phyloP scores from a whole-genome alignment of 352 stramenopile genomes.

The Phytopythium sindhum region DNA sequence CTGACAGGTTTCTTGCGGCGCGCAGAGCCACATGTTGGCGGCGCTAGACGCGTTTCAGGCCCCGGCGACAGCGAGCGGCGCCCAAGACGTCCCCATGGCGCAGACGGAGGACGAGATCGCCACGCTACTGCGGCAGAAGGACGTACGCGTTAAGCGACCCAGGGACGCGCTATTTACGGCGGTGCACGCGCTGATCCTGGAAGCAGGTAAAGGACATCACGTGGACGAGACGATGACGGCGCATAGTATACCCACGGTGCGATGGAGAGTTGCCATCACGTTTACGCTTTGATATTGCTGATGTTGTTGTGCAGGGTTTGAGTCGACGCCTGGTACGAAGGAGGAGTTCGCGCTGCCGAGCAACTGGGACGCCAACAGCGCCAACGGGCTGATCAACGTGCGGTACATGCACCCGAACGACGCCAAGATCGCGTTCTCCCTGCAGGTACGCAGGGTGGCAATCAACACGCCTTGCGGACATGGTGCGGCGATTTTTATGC shows the following conservation, averaged over 20 bases:
- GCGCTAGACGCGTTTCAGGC: slow-evolving; percentile 49
- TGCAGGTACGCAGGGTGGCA: slow-evolving; percentile 75
- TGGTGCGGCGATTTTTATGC: too few relatives aligned
- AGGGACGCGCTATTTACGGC: slow-evolving; percentile 70
- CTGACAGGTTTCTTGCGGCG: neutral
- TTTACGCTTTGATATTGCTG: neutral
- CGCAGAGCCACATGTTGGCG: slow-evolving; percentile 66
- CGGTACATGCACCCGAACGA: slow-evolving; percentile 58
- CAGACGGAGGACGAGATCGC: slow-evolving; percentile 48
- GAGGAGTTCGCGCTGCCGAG: slow-evolving; percentile 33
- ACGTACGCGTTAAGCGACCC: slow-evolving; percentile 37
- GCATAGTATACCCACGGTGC: neutral
- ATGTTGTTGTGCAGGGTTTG: slow-evolving; percentile 30
- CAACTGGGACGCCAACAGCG: slow-evolving; percentile 60
- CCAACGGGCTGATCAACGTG: slow-evolving; percentile 55
- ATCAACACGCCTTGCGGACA: too few relatives aligned
- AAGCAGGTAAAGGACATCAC: slow-evolving; percentile 40
- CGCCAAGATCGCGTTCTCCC: slow-evolving; percentile 40
- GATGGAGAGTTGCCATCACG: neutral
- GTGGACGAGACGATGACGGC: neutral
- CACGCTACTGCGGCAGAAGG: slow-evolving; percentile 36
- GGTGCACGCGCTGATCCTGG: slow-evolving; percentile 65
- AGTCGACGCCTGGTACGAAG: slow-evolving; percentile 16
- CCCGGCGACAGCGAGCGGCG: slow-evolving; percentile 1
- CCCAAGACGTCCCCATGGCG: slow-evolving; percentile 1